These are phyloP conservation scores for Trichoderma citrinoviride DNA, from an alignment of 2,329 filamentous ascomycete genomes.

Conservation along the genomic window DNA sequence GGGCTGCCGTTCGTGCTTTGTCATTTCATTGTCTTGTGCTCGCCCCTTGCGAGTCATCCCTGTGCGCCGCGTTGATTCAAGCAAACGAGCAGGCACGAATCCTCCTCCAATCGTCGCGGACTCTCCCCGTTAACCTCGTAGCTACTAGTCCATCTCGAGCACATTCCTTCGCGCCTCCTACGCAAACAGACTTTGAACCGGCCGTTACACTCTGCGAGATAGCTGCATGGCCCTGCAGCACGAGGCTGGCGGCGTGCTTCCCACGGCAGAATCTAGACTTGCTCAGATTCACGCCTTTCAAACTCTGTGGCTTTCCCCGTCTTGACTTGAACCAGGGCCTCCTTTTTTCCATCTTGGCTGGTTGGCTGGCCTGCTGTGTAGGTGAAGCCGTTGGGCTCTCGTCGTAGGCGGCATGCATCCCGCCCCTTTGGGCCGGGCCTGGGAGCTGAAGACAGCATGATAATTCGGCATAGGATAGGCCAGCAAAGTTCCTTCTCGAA, in stretches of 20 bases:
- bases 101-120: background rate
- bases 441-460: background rate
- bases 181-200: conserved; percentile 10
- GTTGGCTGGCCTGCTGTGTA: background rate
- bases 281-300: background rate
- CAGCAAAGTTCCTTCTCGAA: conserved; percentile 13
- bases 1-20: background rate
- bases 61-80: background rate
- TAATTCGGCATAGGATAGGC: conserved; percentile 1
- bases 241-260: background rate
- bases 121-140: background rate
- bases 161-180: background rate
- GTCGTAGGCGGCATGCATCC: background rate
- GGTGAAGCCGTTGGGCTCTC: background rate
- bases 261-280: background rate
- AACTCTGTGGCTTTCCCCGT: conserved; percentile 1
- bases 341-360: background rate
- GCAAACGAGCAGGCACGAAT: background rate
- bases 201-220: background rate
- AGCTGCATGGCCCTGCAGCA: background rate
- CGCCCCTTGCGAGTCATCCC: background rate
- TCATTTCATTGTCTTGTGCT: background rate
- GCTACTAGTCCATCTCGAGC: background rate
- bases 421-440: conserved; percentile 2
- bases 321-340: background rate